Base-by-base conservation (phyloP, 371 early-diverging fungal species). In the Rhizopus arrhizus region DNA sequence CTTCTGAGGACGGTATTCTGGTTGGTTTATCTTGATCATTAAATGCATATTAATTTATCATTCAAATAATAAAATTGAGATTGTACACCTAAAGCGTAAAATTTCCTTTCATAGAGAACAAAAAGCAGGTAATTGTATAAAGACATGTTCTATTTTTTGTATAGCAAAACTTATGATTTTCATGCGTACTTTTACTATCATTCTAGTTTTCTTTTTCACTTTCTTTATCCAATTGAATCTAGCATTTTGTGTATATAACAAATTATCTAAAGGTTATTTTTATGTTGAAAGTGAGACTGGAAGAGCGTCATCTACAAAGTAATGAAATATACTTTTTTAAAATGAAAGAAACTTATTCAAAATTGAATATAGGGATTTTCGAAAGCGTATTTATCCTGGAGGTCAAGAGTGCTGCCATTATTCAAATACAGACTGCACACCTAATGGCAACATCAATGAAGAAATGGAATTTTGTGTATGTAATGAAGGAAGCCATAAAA, bases 1-100 rank as follows among this genome's bases (percentile, higher is more conserved):
- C 61, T 35, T 35, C 61, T 53, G 66, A 65, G 41, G 56, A 61
- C 13, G 57, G 61, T 36, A 53, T 65, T 9, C n/a, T 65, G 4
- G 41, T 59, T 28, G 59, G 55, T 16, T 28, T 31, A 6, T 22
- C 22, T 22, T 22, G 22, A 22, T 22, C 2, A 2, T 22, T 22
- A 22, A 22, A 22, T 22, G 60, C 65, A 16, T 22, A 49, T 12
- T 46, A 45, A 31, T 55, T 46, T 56, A 16, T 56, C 33, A 36
- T 22, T 22, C 22, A 22, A 2, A 22, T 45, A 45, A 45, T 45
- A 45, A 45, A 45, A 46, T 11, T 13, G 9, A 13, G 1, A 40
- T 40, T 40, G 13, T 40, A 40, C 11, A 8, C 41, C 41, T 22
- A 22, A 22, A 22, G 41, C 13, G 7, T 48, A 7, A 31, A 12